Conservation (phyloP, 371 early-diverging fungal genomes). For the Quaeritorhiza haematococci region DNA sequence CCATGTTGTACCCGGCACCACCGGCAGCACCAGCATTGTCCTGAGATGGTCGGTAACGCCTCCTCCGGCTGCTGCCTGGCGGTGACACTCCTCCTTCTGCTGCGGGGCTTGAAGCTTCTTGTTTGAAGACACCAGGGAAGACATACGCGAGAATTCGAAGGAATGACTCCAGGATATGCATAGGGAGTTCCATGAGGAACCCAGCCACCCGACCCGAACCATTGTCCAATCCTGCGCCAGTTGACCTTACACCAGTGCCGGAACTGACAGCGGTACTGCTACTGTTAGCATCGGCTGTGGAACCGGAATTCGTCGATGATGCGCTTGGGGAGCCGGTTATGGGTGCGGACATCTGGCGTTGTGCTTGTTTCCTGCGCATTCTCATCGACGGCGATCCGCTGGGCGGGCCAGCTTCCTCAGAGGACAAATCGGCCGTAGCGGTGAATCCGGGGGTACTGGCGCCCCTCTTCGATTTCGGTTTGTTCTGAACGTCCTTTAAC, state of each 20-base stretch:
- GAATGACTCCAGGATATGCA: too few relatives aligned
- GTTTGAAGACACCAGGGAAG: neutral
- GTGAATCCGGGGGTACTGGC: neutral
- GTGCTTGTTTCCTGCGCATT: neutral
- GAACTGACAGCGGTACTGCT: too few relatives aligned
- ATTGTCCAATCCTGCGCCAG: too few relatives aligned
- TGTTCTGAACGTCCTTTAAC: neutral
- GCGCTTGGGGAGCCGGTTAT: neutral
- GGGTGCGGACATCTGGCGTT: neutral
- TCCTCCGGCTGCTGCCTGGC: neutral
- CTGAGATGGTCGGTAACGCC: neutral
- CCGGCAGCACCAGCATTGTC: neutral
- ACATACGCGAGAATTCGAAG: too few relatives aligned
- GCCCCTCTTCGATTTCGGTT: neutral
- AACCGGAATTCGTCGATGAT: neutral
- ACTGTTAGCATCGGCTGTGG: neutral
- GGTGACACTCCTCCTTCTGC: neutral
- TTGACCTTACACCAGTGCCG: too few relatives aligned
- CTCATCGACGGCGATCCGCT: too few relatives aligned
- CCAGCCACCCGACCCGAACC: too few relatives aligned
- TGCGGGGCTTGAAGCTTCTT: neutral
- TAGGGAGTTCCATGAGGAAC: too few relatives aligned
- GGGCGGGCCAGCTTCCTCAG: neutral
- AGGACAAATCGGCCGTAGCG: neutral
- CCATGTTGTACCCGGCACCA: neutral